These are phyloP conservation scores for Mortierella sp. DNA, from an alignment of 371 early-diverging fungal species.

Conservation along the genomic window DNA sequence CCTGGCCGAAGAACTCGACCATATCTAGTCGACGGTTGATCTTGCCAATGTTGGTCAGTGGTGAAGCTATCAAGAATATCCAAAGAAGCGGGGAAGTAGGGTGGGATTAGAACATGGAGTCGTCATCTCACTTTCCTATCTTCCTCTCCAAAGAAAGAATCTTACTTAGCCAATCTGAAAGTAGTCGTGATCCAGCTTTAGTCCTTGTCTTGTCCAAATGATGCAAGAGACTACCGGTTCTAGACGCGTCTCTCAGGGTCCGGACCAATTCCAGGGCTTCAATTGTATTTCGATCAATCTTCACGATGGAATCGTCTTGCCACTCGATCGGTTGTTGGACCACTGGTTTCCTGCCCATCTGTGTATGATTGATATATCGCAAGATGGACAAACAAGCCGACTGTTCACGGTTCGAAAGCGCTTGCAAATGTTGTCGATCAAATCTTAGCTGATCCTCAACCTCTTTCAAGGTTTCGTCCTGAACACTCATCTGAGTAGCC, in stretches of 20 bases:
- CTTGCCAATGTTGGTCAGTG: conserved; percentile 63
- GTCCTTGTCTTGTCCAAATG: conserved; percentile 83
- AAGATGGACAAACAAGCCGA: conserved; percentile 64
- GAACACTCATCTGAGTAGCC: conserved; percentile 22
- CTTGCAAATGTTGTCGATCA: conserved; percentile 19
- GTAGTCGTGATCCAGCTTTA: conserved; percentile 80
- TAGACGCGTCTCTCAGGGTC: conserved; percentile 59
- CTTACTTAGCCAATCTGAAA: conserved; percentile 73
- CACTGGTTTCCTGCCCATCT: conserved; percentile 58
- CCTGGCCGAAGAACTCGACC: conserved; percentile 72
- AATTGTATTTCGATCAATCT: conserved; percentile 71
- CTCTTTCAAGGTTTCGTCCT: conserved; percentile 26
- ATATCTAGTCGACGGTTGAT: conserved; percentile 74
- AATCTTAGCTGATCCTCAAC: conserved; percentile 25
- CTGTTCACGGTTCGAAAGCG: conserved; percentile 57
- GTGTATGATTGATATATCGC: conserved; percentile 66
- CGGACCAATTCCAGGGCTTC: conserved; percentile 66
- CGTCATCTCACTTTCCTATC: neutral
- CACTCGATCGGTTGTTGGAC: conserved; percentile 62
- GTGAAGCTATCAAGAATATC: conserved; percentile 60
- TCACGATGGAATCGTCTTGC: conserved; percentile 58
- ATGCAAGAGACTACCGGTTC: conserved; percentile 72
- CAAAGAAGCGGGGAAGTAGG: too few species aligned
- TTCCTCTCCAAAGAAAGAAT: neutral
- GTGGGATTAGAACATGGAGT: too few species aligned